Evolutionary conservation across 176 grass and related monocot genomes (phyloP).

Genomic region (Coix lacrymajobi): DNA sequence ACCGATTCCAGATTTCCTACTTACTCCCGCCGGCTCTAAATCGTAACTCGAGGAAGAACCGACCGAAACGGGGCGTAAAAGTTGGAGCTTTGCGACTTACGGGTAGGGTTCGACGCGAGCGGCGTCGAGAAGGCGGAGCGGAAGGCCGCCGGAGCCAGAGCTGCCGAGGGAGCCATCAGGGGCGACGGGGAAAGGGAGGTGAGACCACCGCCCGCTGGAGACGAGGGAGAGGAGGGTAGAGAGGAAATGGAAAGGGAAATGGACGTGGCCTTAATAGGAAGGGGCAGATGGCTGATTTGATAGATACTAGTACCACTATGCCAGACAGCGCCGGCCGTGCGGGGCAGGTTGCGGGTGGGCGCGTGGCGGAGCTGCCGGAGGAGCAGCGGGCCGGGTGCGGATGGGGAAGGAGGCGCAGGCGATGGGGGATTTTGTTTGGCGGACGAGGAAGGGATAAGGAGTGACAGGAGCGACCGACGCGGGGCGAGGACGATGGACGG

Average conservation of each 20-base stretch:
- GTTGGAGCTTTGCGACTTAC: conserved; percentile 18
- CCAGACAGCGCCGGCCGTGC: neutral
- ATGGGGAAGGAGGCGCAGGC: neutral
- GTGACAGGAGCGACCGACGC: neutral
- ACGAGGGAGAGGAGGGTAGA: neutral
- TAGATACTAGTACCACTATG: neutral
- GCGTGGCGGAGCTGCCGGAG: neutral
- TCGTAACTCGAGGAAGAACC: neutral
- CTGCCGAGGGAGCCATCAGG: conserved; percentile 32
- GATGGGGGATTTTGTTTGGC: neutral
- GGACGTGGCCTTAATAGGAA: neutral
- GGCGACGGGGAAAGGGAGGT: neutral
- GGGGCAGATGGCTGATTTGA: neutral
- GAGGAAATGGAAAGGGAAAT: neutral
- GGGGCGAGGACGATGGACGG: neutral
- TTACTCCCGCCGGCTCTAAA: neutral
- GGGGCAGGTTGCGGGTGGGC: neutral
- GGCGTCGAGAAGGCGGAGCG: conserved; percentile 27
- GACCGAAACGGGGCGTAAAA: neutral
- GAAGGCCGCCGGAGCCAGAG: conserved; percentile 40
- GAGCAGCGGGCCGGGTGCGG: neutral
- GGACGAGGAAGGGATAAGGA: neutral
- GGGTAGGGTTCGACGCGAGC: conserved; percentile 16
- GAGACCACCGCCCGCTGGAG: conserved; percentile 2
- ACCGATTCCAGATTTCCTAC: neutral